These are phyloP conservation scores for Aspergillus fumigatus DNA, from an alignment of 2,329 filamentous ascomycete species.

Conservation along the genomic window DNA sequence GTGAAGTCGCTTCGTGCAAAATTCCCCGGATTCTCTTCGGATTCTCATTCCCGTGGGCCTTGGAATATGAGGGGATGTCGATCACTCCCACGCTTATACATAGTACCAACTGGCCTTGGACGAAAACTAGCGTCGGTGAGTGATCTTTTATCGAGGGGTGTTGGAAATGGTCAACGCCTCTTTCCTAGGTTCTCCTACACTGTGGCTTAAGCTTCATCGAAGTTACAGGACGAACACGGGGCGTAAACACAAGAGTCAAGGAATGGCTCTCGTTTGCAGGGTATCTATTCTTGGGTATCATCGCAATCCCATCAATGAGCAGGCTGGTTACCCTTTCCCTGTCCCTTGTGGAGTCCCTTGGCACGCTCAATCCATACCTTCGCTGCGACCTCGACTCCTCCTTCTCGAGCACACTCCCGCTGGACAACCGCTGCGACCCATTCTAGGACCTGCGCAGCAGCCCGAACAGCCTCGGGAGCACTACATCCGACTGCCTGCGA, in stretches of 20 bases:
- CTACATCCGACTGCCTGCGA: not conserved
- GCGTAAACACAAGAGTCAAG: not conserved
- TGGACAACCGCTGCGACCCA: slow-evolving; percentile 61
- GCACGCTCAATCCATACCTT: slow-evolving; percentile 51
- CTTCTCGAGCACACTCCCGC: slow-evolving; percentile 44
- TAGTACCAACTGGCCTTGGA: no score
- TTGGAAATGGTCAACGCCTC: not conserved
- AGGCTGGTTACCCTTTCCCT: slow-evolving; percentile 35
- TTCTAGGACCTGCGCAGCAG: slow-evolving; percentile 55
- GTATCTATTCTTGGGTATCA: not conserved
- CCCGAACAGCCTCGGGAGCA: slow-evolving; percentile 37
- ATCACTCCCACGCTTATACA: not conserved
- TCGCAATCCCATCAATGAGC: slow-evolving; percentile 1
- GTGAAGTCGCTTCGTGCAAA: no score
- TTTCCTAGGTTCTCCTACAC: not conserved
- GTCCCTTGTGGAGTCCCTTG: slow-evolving; percentile 43
- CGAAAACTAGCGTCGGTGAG: not conserved
- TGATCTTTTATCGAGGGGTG: no score
- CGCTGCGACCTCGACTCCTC: slow-evolving; percentile 41
- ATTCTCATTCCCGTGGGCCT: no score
- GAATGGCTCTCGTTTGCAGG: not conserved
- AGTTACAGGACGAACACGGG: not conserved
- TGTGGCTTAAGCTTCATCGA: not conserved
- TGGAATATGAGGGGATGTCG: not conserved
- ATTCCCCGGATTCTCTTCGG: no score